Percentiles rank a stretch among this genome's conserved stretches.
These are phyloP conservation scores for Lichtheimia ramosa DNA, from an alignment of 371 early-diverging fungal genomes.

Conservation along the genomic window DNA sequence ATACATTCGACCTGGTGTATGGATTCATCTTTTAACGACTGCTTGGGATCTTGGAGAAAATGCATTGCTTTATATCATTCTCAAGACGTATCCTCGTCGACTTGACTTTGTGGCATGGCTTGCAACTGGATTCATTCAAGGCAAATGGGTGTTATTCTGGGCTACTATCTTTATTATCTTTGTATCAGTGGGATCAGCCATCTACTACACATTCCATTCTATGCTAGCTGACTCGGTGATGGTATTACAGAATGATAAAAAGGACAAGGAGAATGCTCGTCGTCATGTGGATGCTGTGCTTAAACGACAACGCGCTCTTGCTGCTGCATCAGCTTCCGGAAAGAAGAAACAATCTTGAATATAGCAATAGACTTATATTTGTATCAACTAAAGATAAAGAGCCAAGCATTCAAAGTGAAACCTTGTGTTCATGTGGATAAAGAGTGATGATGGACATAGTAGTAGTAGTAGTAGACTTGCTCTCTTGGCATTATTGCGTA, in stretches of 20 bases:
- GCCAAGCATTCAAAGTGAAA: too few species aligned
- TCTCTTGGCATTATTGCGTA: too few species aligned
- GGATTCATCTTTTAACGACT: conserved; percentile 36
- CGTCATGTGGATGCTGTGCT: conserved; percentile 30
- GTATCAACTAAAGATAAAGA: too few species aligned
- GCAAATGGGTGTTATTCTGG: conserved; percentile 37
- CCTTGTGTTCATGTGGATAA: too few species aligned
- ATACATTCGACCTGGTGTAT: conserved; percentile 35
- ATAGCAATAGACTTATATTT: too few species aligned
- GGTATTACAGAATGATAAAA: conserved; percentile 34
- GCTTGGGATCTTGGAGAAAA: conserved; percentile 34
- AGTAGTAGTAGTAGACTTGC: too few species aligned
- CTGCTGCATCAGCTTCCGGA: conserved; percentile 6
- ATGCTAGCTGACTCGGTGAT: conserved; percentile 42
- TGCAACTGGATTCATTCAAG: conserved; percentile 25
- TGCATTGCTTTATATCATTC: conserved; percentile 17
- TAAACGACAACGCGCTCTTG: conserved; percentile 10
- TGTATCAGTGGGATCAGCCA: conserved; percentile 32
- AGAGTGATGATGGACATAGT: not conserved
- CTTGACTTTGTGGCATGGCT: conserved; percentile 20
- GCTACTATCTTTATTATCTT: conserved; percentile 23
- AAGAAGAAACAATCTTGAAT: conserved; percentile 17
- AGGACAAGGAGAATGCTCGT: conserved; percentile 21
- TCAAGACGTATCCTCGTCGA: conserved; percentile 37
- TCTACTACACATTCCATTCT: conserved; percentile 44